Conservation (phyloP, 225 moss, liverwort and hornwort genomes). For the Pseudisothecium myosuroides region DNA sequence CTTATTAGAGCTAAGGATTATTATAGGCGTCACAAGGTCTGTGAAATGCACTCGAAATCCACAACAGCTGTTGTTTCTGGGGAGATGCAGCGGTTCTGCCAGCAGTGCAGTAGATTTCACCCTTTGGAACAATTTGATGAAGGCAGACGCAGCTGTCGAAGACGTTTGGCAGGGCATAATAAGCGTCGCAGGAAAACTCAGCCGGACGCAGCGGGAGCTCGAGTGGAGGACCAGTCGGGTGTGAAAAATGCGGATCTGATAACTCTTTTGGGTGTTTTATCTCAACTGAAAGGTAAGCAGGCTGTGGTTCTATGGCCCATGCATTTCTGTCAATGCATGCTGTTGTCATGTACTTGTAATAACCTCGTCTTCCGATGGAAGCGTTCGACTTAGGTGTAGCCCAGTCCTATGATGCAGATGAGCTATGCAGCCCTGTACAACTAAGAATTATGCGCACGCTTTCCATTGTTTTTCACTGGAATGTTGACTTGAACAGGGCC, state of each 20-base stretch:
- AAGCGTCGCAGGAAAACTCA: slow-evolving; percentile 91
- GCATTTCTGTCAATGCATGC: neutral
- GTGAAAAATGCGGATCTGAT: slow-evolving; percentile 47
- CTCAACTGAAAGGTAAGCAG: slow-evolving; percentile 51
- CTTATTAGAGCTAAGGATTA: slow-evolving; percentile 88
- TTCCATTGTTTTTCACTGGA: neutral
- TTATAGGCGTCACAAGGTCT: slow-evolving; percentile 92
- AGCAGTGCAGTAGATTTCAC: slow-evolving; percentile 98
- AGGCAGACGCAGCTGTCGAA: slow-evolving; percentile 84
- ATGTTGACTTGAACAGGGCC: slow-evolving; percentile 7
- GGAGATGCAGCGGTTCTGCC: slow-evolving; percentile 88
- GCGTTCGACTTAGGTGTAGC: neutral
- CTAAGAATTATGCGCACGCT: too few relatives aligned
- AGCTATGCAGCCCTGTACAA: neutral
- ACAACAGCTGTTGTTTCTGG: slow-evolving; percentile 49
- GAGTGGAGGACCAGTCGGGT: slow-evolving; percentile 65
- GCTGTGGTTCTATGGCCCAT: neutral
- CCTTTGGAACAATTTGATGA: slow-evolving; percentile 78
- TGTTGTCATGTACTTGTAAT: neutral
- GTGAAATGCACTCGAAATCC: slow-evolving; percentile 82
- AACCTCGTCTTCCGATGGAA: too few relatives aligned
- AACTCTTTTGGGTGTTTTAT: slow-evolving; percentile 47
- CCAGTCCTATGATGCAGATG: neutral
- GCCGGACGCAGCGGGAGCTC: slow-evolving; percentile 45
- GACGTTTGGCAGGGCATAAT: slow-evolving; percentile 89